phyloP scores from a whole-genome alignment of 768 basidiomycete genomes.

The Lactarius pseudohatsudake region DNA sequence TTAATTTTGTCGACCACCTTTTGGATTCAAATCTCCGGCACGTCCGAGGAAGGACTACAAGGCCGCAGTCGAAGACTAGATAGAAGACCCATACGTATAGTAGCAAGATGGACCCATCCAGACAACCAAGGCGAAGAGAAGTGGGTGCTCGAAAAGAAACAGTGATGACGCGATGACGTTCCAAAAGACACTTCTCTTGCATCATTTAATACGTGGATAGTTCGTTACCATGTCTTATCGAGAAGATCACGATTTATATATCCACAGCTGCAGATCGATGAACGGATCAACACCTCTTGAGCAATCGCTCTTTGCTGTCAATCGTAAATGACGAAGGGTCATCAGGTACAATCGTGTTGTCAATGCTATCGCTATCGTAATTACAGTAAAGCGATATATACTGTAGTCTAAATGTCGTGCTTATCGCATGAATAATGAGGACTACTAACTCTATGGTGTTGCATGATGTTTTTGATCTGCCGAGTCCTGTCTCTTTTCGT shows the following conservation, averaged over 20 bases:
- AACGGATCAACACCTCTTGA: not conserved
- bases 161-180: not conserved
- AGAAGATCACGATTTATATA: not conserved
- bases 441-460: not conserved
- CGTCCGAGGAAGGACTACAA: not conserved
- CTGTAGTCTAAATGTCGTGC: not conserved
- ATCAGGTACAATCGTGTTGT: not conserved
- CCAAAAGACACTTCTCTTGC: not conserved
- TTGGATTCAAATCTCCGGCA: not conserved
- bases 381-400: too few relatives aligned
- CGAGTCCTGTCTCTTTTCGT: not conserved
- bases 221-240: not conserved
- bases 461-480: not conserved
- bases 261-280: not conserved
- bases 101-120: not conserved
- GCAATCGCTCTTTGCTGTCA: too few relatives aligned
- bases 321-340: not conserved
- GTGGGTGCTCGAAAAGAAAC: not conserved
- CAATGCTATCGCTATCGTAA: too few relatives aligned
- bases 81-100: not conserved
- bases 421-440: not conserved
- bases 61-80: not conserved
- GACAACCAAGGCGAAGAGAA: not conserved
- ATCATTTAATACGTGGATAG: not conserved
- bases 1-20: not conserved